Percentiles rank a stretch among this genome's conserved stretches.
Evolutionary conservation across 148 eudicot species (phyloP).

Genomic region (Nepenthes mirabilis): DNA sequence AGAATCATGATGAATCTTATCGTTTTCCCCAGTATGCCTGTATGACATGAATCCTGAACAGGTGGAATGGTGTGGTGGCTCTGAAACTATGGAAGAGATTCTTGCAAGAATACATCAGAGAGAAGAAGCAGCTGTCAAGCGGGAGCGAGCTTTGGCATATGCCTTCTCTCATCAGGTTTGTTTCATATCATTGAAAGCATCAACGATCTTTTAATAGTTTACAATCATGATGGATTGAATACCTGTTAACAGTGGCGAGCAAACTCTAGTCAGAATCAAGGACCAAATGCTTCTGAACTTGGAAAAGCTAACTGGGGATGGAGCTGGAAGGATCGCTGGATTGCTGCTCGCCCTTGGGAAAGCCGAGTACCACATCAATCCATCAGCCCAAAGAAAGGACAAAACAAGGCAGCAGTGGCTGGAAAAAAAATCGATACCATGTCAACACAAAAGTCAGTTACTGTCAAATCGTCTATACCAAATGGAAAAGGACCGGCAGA

Average conservation of each 20-base stretch:
- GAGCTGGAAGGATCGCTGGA: slow-evolving; percentile 99
- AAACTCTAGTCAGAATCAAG: slow-evolving; percentile 35
- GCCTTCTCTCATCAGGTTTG: slow-evolving; percentile 89
- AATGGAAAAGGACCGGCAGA: slow-evolving; percentile 38
- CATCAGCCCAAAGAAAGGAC: slow-evolving; percentile 30
- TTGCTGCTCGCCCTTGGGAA: slow-evolving; percentile 97
- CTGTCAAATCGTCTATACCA: slow-evolving; percentile 26
- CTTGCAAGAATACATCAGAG: slow-evolving; percentile 69
- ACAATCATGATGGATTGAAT: not conserved
- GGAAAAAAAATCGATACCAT: slow-evolving; percentile 17
- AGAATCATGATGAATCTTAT: too few species aligned
- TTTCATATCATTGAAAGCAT: not conserved
- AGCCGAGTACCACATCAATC: slow-evolving; percentile 31
- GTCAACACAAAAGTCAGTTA: slow-evolving; percentile 16
- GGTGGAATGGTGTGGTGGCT: slow-evolving; percentile 89
- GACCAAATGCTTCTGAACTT: slow-evolving; percentile 36
- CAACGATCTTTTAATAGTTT: not conserved
- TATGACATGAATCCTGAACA: slow-evolving; percentile 7
- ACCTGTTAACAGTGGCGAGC: slow-evolving; percentile 66
- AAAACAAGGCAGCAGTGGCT: slow-evolving; percentile 12
- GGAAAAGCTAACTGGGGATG: slow-evolving; percentile 89
- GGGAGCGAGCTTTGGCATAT: slow-evolving; percentile 90
- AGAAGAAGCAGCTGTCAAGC: slow-evolving; percentile 86
- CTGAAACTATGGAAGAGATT: slow-evolving; percentile 75
- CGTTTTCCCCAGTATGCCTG: too few species aligned